These are phyloP conservation scores for Plicaturopsis crispa DNA, from an alignment of 768 basidiomycete genomes.

Conservation along the genomic window DNA sequence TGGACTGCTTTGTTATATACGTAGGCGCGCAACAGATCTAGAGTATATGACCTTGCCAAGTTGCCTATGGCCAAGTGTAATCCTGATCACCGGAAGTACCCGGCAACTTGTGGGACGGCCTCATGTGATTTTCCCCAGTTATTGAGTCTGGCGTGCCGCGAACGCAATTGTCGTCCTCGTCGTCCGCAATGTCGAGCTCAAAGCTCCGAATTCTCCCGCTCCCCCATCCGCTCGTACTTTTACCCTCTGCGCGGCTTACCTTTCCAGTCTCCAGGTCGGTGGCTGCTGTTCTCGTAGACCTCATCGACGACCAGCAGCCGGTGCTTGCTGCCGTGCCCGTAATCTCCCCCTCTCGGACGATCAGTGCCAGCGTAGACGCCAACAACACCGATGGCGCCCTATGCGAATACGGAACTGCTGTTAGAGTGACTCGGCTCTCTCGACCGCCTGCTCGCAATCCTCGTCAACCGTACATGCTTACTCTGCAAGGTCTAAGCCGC, in stretches of 20 bases:
- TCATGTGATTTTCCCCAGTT: too few species aligned
- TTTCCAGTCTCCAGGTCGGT: constrained; percentile 55
- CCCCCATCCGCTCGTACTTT: constrained; percentile 62
- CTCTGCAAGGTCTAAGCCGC: constrained; percentile 65
- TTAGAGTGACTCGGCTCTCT: constrained; percentile 64
- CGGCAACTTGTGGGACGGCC: too few species aligned
- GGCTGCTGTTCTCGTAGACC: constrained; percentile 57
- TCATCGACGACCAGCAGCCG: constrained; percentile 65
- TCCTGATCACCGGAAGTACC: too few species aligned
- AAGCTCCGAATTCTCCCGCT: constrained; percentile 66
- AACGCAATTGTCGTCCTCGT: too few species aligned
- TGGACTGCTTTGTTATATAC: too few species aligned
- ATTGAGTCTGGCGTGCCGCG: too few species aligned
- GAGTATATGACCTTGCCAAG: too few species aligned
- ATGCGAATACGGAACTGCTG: constrained; percentile 60
- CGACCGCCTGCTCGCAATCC: constrained; percentile 49
- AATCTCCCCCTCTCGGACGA: constrained; percentile 19
- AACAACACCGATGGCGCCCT: constrained; percentile 15
- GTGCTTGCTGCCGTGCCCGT: constrained; percentile 63
- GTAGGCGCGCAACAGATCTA: too few species aligned
- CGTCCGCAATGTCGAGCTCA: constrained; percentile 14
- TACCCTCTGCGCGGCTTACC: constrained; percentile 65
- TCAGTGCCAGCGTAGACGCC: constrained; percentile 10
- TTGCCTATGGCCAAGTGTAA: too few species aligned
- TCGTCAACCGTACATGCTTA: constrained; percentile 58